A percentile compares a stretch with the other conserved stretches of the same genome.
Conservation (phyloP, 2,329 filamentous ascomycete genomes). For the Monosporascus sp. region DNA sequence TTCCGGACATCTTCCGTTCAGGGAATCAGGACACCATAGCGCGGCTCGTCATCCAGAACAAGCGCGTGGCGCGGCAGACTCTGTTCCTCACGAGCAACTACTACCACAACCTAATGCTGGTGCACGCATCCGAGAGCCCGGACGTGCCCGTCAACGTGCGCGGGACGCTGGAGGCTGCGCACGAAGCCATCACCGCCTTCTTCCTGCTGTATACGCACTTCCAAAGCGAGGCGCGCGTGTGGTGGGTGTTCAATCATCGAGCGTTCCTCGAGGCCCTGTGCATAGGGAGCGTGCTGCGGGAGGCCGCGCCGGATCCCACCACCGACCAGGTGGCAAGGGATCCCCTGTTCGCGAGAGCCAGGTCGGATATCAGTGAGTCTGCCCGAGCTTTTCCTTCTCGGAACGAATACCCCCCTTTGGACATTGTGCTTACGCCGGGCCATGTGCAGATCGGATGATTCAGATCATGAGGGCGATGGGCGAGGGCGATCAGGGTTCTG, state of each 20-base stretch:
- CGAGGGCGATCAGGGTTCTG: slow-evolving; percentile 49
- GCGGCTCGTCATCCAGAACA: slow-evolving; percentile 52
- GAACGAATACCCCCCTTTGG: neutral
- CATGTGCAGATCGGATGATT: slow-evolving; percentile 52
- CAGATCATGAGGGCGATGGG: slow-evolving; percentile 58
- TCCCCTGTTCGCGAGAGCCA: slow-evolving; percentile 55
- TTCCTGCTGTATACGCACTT: slow-evolving; percentile 68
- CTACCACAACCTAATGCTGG: slow-evolving; percentile 76
- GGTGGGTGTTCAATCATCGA: slow-evolving; percentile 81
- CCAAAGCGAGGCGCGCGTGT: slow-evolving; percentile 67
- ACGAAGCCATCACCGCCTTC: slow-evolving; percentile 69
- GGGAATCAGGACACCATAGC: slow-evolving; percentile 60
- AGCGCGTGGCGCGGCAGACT: slow-evolving; percentile 67
- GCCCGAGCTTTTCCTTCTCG: neutral
- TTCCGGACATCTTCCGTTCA: slow-evolving; percentile 65
- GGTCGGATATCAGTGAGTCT: slow-evolving; percentile 55
- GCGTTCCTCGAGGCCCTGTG: slow-evolving; percentile 73
- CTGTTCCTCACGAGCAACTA: slow-evolving; percentile 78
- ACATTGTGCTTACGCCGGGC: slow-evolving; percentile 6
- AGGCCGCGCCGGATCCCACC: slow-evolving; percentile 42
- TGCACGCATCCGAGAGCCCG: slow-evolving; percentile 65
- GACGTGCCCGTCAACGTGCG: slow-evolving; percentile 62
- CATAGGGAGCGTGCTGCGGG: slow-evolving; percentile 56
- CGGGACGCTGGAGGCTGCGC: slow-evolving; percentile 68
- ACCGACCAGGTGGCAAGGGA: slow-evolving; percentile 45